Evolutionary conservation across 1,139 yeast genomes (phyloP).

Genomic region (Geotrichum candidum): DNA sequence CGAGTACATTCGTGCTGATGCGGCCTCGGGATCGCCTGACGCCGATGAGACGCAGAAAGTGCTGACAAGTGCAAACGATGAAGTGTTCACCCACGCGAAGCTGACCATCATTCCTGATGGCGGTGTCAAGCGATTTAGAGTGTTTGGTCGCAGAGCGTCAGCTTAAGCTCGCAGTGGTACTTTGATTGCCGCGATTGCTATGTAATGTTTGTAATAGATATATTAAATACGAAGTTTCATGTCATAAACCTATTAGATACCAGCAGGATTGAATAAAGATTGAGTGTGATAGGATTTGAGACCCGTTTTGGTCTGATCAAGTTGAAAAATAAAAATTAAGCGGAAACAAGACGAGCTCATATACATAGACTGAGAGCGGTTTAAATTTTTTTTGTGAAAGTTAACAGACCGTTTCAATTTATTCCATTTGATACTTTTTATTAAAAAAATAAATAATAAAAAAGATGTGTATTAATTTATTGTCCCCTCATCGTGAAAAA

Average conservation of each 20-base stretch:
- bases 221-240: neutral
- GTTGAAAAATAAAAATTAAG: no score
- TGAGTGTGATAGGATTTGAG: no score
- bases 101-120: constrained; percentile 90
- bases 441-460: no score
- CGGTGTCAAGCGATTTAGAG: constrained; percentile 85
- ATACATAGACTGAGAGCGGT: no score
- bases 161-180: neutral
- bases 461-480: no score
- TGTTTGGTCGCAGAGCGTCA: constrained; percentile 47
- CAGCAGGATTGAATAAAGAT: no score
- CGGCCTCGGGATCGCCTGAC: constrained; percentile 14
- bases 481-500: no score
- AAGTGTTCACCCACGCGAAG: constrained; percentile 57
- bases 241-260: neutral
- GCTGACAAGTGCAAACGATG: constrained; percentile 18
- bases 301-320: no score
- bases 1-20: constrained; percentile 38
- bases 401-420: no score
- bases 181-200: neutral
- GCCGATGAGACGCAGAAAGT: constrained; percentile 9
- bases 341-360: no score
- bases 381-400: no score
- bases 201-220: neutral
- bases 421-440: no score